These are phyloP conservation scores for Vachellia pachyceras DNA, from an alignment of 306 rosid species.

Conservation along the genomic window DNA sequence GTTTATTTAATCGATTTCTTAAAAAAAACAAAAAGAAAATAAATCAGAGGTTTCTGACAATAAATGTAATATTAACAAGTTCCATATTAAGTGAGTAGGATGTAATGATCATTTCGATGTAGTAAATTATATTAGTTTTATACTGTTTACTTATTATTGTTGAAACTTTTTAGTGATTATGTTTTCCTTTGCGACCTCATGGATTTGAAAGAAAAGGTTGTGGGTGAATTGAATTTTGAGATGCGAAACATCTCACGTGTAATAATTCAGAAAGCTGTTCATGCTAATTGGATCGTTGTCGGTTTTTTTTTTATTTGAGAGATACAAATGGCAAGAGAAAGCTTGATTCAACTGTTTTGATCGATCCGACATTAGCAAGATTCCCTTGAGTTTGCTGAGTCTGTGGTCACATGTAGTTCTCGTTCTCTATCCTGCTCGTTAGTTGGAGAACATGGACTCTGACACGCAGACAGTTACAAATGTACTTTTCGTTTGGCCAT, in stretches of 20 bases:
- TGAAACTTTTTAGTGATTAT: no score
- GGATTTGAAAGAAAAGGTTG: neutral
- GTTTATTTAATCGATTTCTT: neutral
- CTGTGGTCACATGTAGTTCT: neutral
- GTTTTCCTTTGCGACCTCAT: no score
- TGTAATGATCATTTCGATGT: no score
- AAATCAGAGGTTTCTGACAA: no score
- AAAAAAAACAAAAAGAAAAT: no score
- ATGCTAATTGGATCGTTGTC: slow-evolving; percentile 15
- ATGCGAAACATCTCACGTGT: slow-evolving; percentile 16
- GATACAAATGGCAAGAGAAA: no score
- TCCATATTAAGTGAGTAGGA: no score
- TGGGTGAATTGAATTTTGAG: neutral
- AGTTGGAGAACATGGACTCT: neutral
- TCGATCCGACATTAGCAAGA: slow-evolving; percentile 6
- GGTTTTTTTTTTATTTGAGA: no score
- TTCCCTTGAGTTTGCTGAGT: neutral
- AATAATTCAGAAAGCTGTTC: slow-evolving; percentile 36
- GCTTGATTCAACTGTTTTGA: neutral
- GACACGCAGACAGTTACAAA: neutral
- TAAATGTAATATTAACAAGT: no score
- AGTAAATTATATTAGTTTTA: no score
- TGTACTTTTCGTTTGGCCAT: neutral
- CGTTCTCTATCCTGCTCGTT: neutral
- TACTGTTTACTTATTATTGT: no score